Percentiles rank a stretch among this genome's conserved stretches.
phyloP scores from a whole-genome alignment of 139 green algal genomes.

The Coelastrella sp. region DNA sequence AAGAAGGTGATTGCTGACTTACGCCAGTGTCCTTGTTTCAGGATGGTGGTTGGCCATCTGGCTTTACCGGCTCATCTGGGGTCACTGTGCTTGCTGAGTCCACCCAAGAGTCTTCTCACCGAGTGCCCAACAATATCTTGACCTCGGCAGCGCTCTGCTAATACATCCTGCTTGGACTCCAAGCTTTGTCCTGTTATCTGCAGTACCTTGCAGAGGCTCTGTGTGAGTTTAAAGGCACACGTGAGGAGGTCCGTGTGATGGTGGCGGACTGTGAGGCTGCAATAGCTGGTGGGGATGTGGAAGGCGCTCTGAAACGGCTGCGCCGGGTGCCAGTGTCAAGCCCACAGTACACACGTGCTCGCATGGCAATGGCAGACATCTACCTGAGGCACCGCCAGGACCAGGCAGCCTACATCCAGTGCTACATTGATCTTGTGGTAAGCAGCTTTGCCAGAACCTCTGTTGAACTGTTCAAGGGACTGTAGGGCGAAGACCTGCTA shows the following conservation, averaged over 20 bases:
- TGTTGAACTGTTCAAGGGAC: no score
- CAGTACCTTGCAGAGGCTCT: conserved; percentile 75
- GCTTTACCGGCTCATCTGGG: no score
- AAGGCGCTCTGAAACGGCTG: conserved; percentile 73
- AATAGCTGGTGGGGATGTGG: conserved; percentile 67
- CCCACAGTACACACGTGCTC: conserved; percentile 68
- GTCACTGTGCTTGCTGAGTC: no score
- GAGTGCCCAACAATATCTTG: no score
- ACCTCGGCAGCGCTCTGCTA: background rate
- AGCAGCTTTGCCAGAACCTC: background rate
- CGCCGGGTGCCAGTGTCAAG: conserved; percentile 46
- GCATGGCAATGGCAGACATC: conserved; percentile 78
- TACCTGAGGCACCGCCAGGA: conserved; percentile 78
- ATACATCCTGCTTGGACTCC: background rate
- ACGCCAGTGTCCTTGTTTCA: no score
- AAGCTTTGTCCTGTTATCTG: background rate
- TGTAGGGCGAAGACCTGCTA: no score
- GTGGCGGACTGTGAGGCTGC: conserved; percentile 77
- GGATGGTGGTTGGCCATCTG: no score
- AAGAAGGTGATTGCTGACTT: conserved; percentile 80
- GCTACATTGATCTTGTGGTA: conserved; percentile 79
- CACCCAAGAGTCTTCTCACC: no score
- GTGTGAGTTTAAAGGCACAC: conserved; percentile 73
- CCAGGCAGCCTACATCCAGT: conserved; percentile 68
- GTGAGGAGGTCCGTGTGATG: conserved; percentile 75